Evolutionary conservation across 2,329 filamentous ascomycete species (phyloP).

Genomic region (Neofusicoccum parvum): DNA sequence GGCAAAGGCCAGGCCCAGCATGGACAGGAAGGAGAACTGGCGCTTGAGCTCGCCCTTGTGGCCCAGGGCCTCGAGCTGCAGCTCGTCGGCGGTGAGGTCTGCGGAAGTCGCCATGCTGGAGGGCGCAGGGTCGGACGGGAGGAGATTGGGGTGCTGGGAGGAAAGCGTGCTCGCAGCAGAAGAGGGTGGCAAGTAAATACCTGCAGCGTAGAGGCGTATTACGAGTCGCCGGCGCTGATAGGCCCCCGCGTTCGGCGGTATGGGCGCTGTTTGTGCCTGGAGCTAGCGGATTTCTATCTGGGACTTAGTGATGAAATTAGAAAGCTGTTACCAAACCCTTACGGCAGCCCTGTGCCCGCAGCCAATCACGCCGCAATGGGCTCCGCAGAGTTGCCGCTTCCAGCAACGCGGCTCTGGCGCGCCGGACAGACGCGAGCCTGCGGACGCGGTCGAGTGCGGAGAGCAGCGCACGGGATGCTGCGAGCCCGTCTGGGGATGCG

Average conservation of each 20-base stretch:
- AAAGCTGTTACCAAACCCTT: constrained; percentile 18
- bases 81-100: constrained; percentile 33
- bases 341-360: background rate
- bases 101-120: constrained; percentile 3
- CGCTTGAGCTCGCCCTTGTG: constrained; percentile 61
- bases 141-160: background rate
- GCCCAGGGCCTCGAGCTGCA: constrained; percentile 48
- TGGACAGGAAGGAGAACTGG: constrained; percentile 60
- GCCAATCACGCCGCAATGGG: background rate
- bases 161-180: background rate
- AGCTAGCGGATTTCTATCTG: constrained; percentile 19
- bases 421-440: background rate
- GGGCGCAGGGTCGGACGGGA: background rate
- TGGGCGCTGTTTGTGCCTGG: constrained; percentile 19
- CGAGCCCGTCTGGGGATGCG: background rate
- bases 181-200: constrained; percentile 14
- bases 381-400: constrained; percentile 2
- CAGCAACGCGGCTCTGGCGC: background rate
- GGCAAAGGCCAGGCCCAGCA: constrained; percentile 64
- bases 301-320: constrained; percentile 19
- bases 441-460: background rate
- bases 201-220: background rate
- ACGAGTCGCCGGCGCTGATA: background rate
- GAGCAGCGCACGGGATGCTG: constrained; percentile 1
- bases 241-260: constrained; percentile 20